Percentiles rank a stretch among this genome's conserved stretches.
phyloP scores from a whole-genome alignment of 495 filamentous ascomycete genomes.

The Podospora comata region DNA sequence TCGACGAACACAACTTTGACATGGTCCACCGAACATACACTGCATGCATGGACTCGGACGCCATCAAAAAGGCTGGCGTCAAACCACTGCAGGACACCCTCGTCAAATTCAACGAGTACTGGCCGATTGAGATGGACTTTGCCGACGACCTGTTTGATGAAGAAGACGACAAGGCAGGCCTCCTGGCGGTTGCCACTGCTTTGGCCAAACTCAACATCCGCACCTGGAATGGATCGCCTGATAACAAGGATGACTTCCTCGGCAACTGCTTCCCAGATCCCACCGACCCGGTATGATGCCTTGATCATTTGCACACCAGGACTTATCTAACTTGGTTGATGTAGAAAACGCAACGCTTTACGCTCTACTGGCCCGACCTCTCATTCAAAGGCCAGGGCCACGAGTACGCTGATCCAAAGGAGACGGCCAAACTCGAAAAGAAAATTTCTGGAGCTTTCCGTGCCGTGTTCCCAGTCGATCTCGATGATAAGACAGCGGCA shows the following conservation, averaged over 20 bases:
- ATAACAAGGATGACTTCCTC: not conserved
- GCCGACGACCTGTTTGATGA: not conserved
- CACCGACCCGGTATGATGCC: not conserved
- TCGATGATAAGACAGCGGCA: slow-evolving; percentile 37
- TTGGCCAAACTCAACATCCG: not conserved
- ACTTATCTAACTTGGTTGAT: too few species aligned
- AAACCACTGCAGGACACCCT: slow-evolving; percentile 52
- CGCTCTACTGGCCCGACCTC: too few species aligned
- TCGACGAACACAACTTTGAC: slow-evolving; percentile 61
- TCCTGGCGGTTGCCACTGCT: not conserved
- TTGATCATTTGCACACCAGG: too few species aligned
- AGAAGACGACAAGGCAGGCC: not conserved
- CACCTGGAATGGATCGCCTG: not conserved
- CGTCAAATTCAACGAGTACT: slow-evolving; percentile 15
- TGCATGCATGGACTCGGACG: slow-evolving; percentile 61
- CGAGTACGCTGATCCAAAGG: not conserved
- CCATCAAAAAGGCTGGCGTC: slow-evolving; percentile 52
- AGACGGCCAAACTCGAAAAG: slow-evolving; percentile 2
- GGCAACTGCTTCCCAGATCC: not conserved
- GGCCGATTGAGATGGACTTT: slow-evolving; percentile 6
- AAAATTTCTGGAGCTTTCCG: not conserved
- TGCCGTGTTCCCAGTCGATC: slow-evolving; percentile 18
- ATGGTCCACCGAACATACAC: slow-evolving; percentile 62
- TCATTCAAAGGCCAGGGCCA: too few species aligned
- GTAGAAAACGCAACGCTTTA: too few species aligned